Evolutionary conservation across 2,329 filamentous ascomycete genomes (phyloP).

Genomic region (Xylaria hypoxylon): DNA sequence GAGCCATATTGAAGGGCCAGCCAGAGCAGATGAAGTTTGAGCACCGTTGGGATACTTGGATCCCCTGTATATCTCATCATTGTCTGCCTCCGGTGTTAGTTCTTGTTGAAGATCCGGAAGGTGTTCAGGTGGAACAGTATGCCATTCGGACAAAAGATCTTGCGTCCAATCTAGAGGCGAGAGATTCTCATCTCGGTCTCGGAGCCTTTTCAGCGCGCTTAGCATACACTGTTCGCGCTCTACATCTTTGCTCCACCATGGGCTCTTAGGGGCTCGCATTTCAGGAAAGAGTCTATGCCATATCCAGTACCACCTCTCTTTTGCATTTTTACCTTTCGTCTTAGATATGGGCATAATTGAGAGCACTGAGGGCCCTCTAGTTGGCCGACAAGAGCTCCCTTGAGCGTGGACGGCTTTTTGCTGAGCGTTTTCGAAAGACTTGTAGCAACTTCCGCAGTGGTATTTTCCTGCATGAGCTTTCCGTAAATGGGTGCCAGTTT

Average conservation of each 20-base stretch:
- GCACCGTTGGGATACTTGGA: no score
- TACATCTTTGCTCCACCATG: neutral
- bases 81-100: neutral
- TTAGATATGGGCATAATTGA: neutral
- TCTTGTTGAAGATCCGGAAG: conserved; percentile 8
- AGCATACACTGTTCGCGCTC: neutral
- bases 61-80: no score
- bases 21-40: no score
- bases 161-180: neutral
- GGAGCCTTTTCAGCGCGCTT: neutral
- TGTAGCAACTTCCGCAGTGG: neutral
- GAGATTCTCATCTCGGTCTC: neutral
- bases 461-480: neutral
- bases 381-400: neutral
- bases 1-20: no score
- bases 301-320: conserved; percentile 13
- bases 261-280: neutral
- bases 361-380: neutral
- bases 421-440: neutral
- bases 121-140: conserved; percentile 6
- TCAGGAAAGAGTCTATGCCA: neutral
- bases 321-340: neutral
- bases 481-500: neutral
- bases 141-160: neutral
- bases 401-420: neutral